Evolutionary conservation across 805 yeast genomes (phyloP).

Genomic region (Komagataella ulmi): DNA sequence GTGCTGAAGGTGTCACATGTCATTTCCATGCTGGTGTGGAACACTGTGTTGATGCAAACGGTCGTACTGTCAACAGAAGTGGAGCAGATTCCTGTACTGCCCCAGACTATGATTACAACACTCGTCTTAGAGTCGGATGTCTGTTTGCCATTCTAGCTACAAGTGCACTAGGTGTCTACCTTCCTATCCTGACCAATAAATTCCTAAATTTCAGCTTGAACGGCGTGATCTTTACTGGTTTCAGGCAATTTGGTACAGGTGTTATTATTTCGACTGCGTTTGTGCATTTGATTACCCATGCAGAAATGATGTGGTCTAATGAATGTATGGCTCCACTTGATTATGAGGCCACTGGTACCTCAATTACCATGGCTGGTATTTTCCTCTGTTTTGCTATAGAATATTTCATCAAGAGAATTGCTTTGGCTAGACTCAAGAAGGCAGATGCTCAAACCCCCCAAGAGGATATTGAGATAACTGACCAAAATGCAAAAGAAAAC

Average conservation of each 20-base stretch:
- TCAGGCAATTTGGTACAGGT: conserved; percentile 49
- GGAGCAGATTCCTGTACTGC: not conserved
- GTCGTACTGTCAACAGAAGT: not conserved
- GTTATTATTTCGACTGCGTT: conserved; percentile 70
- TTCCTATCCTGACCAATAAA: not conserved
- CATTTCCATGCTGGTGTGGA: not conserved
- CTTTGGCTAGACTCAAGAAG: not conserved
- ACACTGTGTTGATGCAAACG: not conserved
- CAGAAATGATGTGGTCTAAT: conserved; percentile 31
- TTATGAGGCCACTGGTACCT: conserved; percentile 24
- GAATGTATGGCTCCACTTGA: conserved; percentile 34
- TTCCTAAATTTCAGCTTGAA: not conserved
- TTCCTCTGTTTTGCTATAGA: conserved; percentile 26
- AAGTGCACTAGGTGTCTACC: not conserved
- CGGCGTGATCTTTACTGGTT: not conserved
- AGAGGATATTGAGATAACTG: conserved; percentile 4
- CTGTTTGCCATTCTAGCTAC: not conserved
- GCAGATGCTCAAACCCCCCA: conserved; percentile 7
- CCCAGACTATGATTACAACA: not conserved
- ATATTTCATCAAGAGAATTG: conserved; percentile 3
- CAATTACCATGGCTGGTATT: conserved; percentile 25
- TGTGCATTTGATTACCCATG: conserved; percentile 50
- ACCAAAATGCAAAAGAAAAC: not conserved
- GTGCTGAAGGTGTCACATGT: not conserved
- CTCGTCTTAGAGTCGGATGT: not conserved